Evolutionary conservation across 2,329 filamentous ascomycete species (phyloP).

Genomic region (Akanthomyces dipterigenus): DNA sequence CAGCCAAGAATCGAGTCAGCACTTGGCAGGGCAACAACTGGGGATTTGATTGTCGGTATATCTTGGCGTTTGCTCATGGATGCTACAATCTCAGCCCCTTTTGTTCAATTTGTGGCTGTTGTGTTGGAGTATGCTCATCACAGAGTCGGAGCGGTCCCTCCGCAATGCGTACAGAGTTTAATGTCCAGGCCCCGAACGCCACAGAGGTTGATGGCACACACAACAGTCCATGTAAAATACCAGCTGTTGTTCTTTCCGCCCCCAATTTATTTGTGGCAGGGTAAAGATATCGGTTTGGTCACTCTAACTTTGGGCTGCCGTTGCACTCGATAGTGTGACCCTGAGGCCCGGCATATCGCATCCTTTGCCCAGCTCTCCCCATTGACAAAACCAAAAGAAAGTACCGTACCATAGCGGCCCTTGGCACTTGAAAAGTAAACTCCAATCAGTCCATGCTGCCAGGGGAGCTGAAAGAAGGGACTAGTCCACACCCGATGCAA

Average conservation of each 20-base stretch:
- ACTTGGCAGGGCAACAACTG: neutral
- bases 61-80: neutral
- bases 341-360: neutral
- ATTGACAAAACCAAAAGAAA: neutral
- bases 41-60: neutral
- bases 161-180: neutral
- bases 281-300: neutral
- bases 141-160: neutral
- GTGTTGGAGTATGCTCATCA: neutral
- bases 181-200: neutral
- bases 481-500: conserved; percentile 6
- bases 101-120: neutral
- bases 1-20: conserved; percentile 5
- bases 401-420: neutral
- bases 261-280: neutral
- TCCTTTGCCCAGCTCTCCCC: neutral
- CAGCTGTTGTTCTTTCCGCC: no score
- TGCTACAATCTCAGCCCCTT: neutral
- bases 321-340: no score
- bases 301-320: neutral
- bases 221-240: neutral
- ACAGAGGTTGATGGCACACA: neutral
- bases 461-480: conserved; percentile 4
- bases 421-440: neutral
- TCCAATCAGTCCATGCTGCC: neutral